Conservation (phyloP, 306 rosid genomes). For the Quercus gilva region DNA sequence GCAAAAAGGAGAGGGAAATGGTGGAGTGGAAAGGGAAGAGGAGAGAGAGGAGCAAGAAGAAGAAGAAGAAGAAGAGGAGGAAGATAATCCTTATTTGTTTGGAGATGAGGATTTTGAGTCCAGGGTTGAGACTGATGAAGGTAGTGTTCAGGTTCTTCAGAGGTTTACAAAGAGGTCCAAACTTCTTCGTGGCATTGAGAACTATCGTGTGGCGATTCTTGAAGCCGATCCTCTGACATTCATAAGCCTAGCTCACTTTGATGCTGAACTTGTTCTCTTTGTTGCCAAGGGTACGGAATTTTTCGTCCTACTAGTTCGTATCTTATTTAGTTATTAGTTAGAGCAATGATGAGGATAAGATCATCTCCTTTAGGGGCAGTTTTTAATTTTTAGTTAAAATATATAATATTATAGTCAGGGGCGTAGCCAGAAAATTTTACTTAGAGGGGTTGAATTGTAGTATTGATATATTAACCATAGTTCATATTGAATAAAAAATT, state of each 20-base stretch:
- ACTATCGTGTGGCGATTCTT: constrained; percentile 44
- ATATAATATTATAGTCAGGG: no score
- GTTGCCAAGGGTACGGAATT: constrained; percentile 37
- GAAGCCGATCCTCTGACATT: constrained; percentile 48
- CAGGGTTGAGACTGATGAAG: constrained; percentile 40
- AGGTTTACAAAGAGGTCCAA: constrained; percentile 47
- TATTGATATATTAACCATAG: no score
- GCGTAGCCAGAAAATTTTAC: no score
- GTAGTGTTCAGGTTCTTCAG: constrained; percentile 35
- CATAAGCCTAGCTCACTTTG: constrained; percentile 49
- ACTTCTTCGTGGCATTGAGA: constrained; percentile 55
- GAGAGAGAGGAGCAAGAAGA: background rate
- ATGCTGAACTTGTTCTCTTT: constrained; percentile 51
- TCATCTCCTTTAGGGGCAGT: no score
- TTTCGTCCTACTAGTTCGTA: background rate
- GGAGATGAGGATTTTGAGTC: constrained; percentile 37
- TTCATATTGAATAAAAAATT: no score
- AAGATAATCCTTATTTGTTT: constrained; percentile 47
- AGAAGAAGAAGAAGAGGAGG: background rate
- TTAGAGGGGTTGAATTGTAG: no score
- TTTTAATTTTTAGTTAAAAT: no score
- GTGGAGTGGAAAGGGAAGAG: background rate
- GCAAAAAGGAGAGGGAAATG: background rate
- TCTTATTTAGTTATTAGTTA: background rate
- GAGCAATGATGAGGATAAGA: no score